These are phyloP conservation scores for Rutstroemia sp. DNA, from an alignment of 2,329 filamentous ascomycete species.

Conservation along the genomic window DNA sequence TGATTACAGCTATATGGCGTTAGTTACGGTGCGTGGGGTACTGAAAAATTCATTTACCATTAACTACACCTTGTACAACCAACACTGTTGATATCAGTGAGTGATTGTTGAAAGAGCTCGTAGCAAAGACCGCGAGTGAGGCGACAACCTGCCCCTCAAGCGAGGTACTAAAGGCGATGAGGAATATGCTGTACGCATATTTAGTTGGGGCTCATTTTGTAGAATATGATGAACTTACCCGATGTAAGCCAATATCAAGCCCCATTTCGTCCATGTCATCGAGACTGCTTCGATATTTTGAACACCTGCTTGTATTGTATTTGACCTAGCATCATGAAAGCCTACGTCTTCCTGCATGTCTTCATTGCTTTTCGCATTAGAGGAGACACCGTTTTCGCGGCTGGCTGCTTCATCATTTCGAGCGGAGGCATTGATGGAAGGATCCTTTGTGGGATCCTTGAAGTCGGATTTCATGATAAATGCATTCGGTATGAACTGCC, in stretches of 20 bases:
- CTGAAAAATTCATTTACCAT: not conserved
- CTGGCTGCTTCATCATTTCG: not conserved
- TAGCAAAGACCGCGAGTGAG: conserved; percentile 36
- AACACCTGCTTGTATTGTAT: conserved; percentile 13
- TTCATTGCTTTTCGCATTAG: not conserved
- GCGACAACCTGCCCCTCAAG: conserved; percentile 26
- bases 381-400: not conserved
- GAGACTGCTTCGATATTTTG: conserved; percentile 20
- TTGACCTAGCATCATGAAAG: not conserved
- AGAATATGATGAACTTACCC: conserved; percentile 7
- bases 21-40: conserved; percentile 22
- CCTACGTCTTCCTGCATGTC: too few species aligned
- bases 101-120: conserved; percentile 41
- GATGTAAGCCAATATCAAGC: conserved; percentile 18
- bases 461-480: too few species aligned
- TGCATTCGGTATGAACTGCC: too few species aligned
- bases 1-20: conserved; percentile 41
- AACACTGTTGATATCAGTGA: conserved; percentile 33
- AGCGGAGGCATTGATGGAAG: too few species aligned
- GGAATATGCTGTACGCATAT: conserved; percentile 40
- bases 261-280: conserved; percentile 20
- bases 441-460: too few species aligned
- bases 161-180: conserved; percentile 20
- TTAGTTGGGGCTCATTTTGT: not conserved
- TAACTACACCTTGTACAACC: conserved; percentile 6